phyloP scores from a whole-genome alignment of 2,329 filamentous ascomycete species.

The Pseudogymnoascus sp. region DNA sequence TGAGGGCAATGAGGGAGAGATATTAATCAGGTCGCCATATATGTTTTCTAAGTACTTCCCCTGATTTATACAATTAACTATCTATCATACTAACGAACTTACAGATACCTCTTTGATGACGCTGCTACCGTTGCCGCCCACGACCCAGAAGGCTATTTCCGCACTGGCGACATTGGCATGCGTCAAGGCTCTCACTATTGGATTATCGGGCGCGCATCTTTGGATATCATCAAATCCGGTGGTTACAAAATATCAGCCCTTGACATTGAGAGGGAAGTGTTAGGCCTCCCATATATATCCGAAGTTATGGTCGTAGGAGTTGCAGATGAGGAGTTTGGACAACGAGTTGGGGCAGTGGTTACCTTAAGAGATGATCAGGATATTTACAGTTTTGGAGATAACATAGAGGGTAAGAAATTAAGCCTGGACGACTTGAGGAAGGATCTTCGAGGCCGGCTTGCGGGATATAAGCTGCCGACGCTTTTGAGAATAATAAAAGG shows the following conservation, averaged over 20 bases:
- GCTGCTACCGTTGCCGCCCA: constrained; percentile 44
- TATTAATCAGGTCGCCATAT: too few species aligned
- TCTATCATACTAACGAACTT: too few species aligned
- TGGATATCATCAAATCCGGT: constrained; percentile 39
- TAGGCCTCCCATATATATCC: constrained; percentile 35
- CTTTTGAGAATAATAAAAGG: background rate
- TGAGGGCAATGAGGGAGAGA: too few species aligned
- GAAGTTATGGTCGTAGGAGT: constrained; percentile 40
- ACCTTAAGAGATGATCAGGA: background rate
- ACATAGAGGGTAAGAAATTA: too few species aligned
- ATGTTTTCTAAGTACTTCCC: too few species aligned
- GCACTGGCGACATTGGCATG: constrained; percentile 56
- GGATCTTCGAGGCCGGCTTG: background rate
- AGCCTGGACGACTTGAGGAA: too few species aligned
- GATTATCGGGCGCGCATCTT: constrained; percentile 36
- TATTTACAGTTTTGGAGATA: too few species aligned
- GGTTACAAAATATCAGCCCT: constrained; percentile 40
- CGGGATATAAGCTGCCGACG: constrained; percentile 3
- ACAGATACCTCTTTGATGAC: background rate
- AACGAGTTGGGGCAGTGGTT: constrained; percentile 37
- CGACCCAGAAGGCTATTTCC: constrained; percentile 64
- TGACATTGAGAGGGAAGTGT: constrained; percentile 38
- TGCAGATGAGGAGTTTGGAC: constrained; percentile 37
- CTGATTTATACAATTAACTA: too few species aligned
- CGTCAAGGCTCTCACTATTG: constrained; percentile 37